Evolutionary conservation across 2,329 filamentous ascomycete genomes (phyloP).

Genomic region (Pezicula radicicola): DNA sequence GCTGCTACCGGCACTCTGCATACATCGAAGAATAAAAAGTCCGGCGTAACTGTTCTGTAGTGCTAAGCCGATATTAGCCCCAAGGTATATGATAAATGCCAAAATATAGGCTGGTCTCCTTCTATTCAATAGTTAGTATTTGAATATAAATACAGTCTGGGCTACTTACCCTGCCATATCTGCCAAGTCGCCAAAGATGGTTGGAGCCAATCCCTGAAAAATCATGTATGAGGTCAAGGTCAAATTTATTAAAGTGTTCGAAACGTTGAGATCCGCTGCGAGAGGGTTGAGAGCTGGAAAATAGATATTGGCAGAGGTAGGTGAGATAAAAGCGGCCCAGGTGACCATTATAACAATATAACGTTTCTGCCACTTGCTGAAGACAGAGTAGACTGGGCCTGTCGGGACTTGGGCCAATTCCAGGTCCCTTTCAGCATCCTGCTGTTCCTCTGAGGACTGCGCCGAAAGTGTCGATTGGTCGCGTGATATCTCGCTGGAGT

Average conservation of each 20-base stretch:
- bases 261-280: slow-evolving; percentile 22
- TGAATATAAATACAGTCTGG: neutral
- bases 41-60: slow-evolving; percentile 48
- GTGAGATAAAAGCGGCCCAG: slow-evolving; percentile 33
- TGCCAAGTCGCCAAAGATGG: slow-evolving; percentile 53
- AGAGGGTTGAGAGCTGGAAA: slow-evolving; percentile 32
- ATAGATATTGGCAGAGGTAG: slow-evolving; percentile 30
- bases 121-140: neutral
- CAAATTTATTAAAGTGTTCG: slow-evolving; percentile 26
- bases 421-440: slow-evolving; percentile 21
- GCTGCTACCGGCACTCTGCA: slow-evolving; percentile 56
- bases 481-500: neutral
- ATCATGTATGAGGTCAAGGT: slow-evolving; percentile 36
- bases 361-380: slow-evolving; percentile 34
- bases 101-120: slow-evolving; percentile 53
- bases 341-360: slow-evolving; percentile 52
- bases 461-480: slow-evolving; percentile 3
- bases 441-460: slow-evolving; percentile 11
- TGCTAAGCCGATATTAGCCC: slow-evolving; percentile 53
- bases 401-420: slow-evolving; percentile 21
- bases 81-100: slow-evolving; percentile 53
- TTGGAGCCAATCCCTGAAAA: slow-evolving; percentile 57
- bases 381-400: slow-evolving; percentile 27
- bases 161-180: slow-evolving; percentile 43
- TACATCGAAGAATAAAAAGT: slow-evolving; percentile 51